phyloP scores from a whole-genome alignment of 2,329 filamentous ascomycete genomes.

The Aspergillus piperis region DNA sequence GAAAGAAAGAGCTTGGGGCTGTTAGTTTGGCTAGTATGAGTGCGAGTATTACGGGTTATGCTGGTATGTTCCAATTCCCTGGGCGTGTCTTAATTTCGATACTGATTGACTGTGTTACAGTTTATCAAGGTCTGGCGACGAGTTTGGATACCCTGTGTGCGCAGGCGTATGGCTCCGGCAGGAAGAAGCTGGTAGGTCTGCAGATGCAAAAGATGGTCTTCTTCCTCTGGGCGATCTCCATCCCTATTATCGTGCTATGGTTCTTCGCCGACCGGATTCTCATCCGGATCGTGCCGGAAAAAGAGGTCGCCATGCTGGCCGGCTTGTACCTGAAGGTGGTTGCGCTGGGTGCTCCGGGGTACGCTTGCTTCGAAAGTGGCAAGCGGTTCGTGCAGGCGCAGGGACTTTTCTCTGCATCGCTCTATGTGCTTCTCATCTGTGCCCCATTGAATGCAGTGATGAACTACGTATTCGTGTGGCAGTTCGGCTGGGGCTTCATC shows the following conservation, averaged over 20 bases:
- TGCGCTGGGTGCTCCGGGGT: constrained; percentile 71
- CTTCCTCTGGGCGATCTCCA: constrained; percentile 70
- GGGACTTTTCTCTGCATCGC: constrained; percentile 77
- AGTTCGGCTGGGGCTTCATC: constrained; percentile 67
- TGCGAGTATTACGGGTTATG: constrained; percentile 74
- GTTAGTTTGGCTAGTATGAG: constrained; percentile 75
- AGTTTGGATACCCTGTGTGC: constrained; percentile 89
- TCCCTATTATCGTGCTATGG: constrained; percentile 75
- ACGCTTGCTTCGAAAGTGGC: constrained; percentile 72
- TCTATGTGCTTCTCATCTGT: constrained; percentile 79
- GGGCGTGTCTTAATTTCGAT: background rate
- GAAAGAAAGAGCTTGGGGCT: constrained; percentile 68
- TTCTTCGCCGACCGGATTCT: constrained; percentile 67
- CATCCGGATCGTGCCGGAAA: constrained; percentile 68
- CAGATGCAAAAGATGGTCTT: constrained; percentile 80
- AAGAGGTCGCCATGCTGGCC: constrained; percentile 68
- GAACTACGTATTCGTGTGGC: constrained; percentile 79
- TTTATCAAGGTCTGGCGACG: constrained; percentile 83
- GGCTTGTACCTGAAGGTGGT: constrained; percentile 73
- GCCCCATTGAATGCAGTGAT: constrained; percentile 78
- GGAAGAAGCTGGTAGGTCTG: constrained; percentile 82
- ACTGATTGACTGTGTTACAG: constrained; percentile 26
- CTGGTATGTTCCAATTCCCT: constrained; percentile 15
- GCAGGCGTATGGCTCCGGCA: constrained; percentile 90
- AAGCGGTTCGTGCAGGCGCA: constrained; percentile 91